Conservation (phyloP, 2,329 filamentous ascomycete genomes). For the Beauveria brongniartii region DNA sequence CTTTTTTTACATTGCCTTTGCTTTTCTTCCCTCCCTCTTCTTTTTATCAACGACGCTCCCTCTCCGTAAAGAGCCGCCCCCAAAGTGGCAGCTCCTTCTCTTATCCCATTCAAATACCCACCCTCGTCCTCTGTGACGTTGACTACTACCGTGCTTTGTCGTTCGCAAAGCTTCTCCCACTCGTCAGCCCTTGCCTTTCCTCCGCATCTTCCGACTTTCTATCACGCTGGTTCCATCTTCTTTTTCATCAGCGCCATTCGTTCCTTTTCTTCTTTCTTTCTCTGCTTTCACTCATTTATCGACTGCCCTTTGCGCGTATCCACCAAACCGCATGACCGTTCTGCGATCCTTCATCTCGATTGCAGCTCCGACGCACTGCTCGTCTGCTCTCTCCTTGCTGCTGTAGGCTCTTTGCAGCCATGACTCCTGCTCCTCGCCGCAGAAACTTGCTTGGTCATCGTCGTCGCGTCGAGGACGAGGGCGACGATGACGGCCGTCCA, state of each 20-base stretch:
- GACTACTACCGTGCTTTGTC: not conserved
- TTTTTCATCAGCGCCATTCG: not conserved
- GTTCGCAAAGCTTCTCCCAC: not conserved
- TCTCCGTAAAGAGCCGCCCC: not conserved
- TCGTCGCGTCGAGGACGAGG: constrained; percentile 62
- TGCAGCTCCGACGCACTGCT: constrained; percentile 19
- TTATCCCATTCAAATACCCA: not conserved
- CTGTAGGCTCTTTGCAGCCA: constrained; percentile 20
- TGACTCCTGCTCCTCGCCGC: constrained; percentile 45
- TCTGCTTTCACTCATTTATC: not conserved
- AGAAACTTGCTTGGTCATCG: constrained; percentile 60
- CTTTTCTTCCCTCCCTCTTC: not conserved
- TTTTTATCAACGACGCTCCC: not conserved
- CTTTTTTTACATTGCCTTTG: not conserved
- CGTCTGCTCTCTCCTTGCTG: constrained; percentile 4
- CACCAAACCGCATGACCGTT: constrained; percentile 8
- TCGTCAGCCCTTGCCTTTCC: not conserved
- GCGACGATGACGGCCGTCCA: constrained; percentile 55
- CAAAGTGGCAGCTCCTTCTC: not conserved
- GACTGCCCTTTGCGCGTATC: not conserved
- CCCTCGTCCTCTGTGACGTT: constrained; percentile 5
- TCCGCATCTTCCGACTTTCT: not conserved
- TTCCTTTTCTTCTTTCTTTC: not conserved
- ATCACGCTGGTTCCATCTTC: not conserved
- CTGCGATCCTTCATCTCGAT: constrained; percentile 2